Evolutionary conservation across 495 filamentous ascomycete genomes (phyloP).

Genomic region (Cercophora newfieldiana): DNA sequence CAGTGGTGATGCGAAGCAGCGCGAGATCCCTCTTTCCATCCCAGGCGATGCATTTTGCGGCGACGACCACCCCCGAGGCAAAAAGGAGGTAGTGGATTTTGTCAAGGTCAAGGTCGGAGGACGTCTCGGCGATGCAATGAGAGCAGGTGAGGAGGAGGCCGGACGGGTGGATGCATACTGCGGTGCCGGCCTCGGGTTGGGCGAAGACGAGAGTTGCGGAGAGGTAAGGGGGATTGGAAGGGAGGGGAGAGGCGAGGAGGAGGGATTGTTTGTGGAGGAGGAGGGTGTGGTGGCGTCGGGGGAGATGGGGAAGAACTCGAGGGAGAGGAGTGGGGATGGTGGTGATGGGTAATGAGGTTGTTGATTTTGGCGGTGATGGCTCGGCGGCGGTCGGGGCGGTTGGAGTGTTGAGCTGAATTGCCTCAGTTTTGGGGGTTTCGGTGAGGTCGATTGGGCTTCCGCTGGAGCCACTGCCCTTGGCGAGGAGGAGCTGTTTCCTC

Average conservation of each 20-base stretch:
- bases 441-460: neutral
- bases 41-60: slow-evolving; percentile 39
- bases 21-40: slow-evolving; percentile 44
- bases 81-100: slow-evolving; percentile 41
- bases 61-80: slow-evolving; percentile 37
- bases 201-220: slow-evolving; percentile 50
- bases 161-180: slow-evolving; percentile 43
- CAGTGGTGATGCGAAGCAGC: slow-evolving; percentile 32
- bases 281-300: slow-evolving; percentile 16
- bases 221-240: neutral
- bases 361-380: neutral
- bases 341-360: neutral
- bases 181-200: slow-evolving; percentile 49
- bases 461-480: neutral
- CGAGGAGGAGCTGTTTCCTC: neutral
- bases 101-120: slow-evolving; percentile 25
- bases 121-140: slow-evolving; percentile 46
- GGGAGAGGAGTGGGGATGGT: slow-evolving; percentile 1
- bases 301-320: slow-evolving; percentile 1
- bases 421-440: neutral
- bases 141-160: slow-evolving; percentile 50
- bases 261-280: slow-evolving; percentile 24
- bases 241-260: slow-evolving; percentile 14
- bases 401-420: neutral
- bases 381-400: neutral